Conservation (phyloP, 192 early-diverging fungal species). For the Coemansia asiatica region DNA sequence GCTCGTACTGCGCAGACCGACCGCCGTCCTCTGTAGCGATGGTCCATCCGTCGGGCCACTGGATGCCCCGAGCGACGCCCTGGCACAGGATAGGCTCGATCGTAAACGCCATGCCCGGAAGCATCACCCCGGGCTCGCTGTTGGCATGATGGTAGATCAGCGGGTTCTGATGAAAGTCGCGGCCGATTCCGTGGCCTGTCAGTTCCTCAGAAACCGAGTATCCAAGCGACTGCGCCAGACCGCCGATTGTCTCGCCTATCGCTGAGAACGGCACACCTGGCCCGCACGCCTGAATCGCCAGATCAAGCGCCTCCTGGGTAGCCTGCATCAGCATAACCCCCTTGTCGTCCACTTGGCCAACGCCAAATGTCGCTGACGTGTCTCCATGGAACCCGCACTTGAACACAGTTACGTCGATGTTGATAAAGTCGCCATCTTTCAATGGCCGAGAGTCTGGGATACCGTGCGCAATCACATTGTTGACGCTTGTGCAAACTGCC, state of each 20-base stretch:
- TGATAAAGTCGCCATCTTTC: constrained; percentile 70
- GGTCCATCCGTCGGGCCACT: constrained; percentile 90
- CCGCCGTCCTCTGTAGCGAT: constrained; percentile 75
- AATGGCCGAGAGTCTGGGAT: constrained; percentile 65
- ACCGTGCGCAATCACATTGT: constrained; percentile 84
- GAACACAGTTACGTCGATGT: constrained; percentile 74
- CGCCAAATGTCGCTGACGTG: constrained; percentile 66
- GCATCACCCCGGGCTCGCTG: constrained; percentile 69
- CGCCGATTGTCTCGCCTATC: constrained; percentile 69
- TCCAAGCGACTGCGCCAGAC: constrained; percentile 41
- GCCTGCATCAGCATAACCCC: constrained; percentile 58
- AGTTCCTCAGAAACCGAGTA: constrained; percentile 70
- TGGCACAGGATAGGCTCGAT: constrained; percentile 88
- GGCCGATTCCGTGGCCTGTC: constrained; percentile 87
- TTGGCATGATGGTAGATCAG: constrained; percentile 79
- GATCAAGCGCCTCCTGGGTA: constrained; percentile 60
- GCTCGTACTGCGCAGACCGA: constrained; percentile 86
- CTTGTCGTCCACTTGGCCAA: constrained; percentile 60
- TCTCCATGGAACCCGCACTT: constrained; percentile 72
- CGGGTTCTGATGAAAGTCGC: constrained; percentile 80
- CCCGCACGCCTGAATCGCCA: constrained; percentile 66
- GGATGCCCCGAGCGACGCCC: constrained; percentile 64
- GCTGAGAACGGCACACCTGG: constrained; percentile 68
- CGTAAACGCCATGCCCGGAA: constrained; percentile 81
- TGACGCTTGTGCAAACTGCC: constrained; percentile 77